Percentiles rank a stretch among this genome's conserved stretches.
These are phyloP conservation scores for Roridomyces roridus DNA, from an alignment of 768 basidiomycete species.

Conservation along the genomic window DNA sequence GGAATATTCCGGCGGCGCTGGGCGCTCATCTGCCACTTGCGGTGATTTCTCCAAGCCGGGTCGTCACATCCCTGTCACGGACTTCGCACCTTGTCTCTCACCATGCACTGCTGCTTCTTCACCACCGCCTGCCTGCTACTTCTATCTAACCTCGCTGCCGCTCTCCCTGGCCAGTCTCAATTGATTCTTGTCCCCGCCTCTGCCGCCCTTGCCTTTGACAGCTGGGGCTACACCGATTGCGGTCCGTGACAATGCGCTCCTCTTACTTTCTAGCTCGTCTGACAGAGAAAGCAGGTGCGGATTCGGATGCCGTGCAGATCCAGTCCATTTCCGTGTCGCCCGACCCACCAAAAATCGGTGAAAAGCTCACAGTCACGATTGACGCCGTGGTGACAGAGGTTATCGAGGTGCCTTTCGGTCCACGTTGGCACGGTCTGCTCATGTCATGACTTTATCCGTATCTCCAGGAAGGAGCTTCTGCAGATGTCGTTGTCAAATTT, in stretches of 20 bases:
- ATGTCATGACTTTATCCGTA: not conserved
- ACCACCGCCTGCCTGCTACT: not conserved
- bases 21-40: no score
- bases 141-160: conserved; percentile 7
- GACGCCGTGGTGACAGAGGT: conserved; percentile 50
- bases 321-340: conserved; percentile 60
- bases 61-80: no score
- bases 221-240: conserved; percentile 62
- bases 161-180: conserved; percentile 6
- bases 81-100: not conserved
- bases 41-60: no score
- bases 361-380: conserved; percentile 70
- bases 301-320: conserved; percentile 48
- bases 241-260: conserved; percentile 46
- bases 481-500: conserved; percentile 58
- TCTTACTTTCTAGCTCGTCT: not conserved
- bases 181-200: conserved; percentile 31
- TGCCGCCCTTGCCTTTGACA: conserved; percentile 31
- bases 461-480: conserved; percentile 15
- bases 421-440: not conserved
- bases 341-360: conserved; percentile 72
- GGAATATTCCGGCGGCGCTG: no score
- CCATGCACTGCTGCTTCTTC: not conserved
- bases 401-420: conserved; percentile 56
- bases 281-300: conserved; percentile 36